phyloP scores from a whole-genome alignment of 805 yeast species.

The Vanderwaltozyma tropicalis region DNA sequence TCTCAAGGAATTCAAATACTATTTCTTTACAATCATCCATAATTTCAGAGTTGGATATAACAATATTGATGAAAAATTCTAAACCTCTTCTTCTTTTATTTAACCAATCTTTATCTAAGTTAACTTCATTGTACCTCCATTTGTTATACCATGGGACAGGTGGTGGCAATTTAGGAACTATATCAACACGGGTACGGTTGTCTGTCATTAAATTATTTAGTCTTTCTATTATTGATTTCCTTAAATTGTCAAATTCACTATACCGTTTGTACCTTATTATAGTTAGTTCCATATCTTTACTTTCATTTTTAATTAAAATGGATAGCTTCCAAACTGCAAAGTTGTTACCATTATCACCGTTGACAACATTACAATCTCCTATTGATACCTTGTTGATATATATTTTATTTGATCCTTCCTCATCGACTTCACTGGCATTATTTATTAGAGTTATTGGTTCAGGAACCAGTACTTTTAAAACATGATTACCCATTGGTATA shows the following conservation, averaged over 20 bases:
- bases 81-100: slow-evolving; percentile 46
- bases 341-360: slow-evolving; percentile 17
- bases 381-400: slow-evolving; percentile 10
- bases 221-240: slow-evolving; percentile 28
- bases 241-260: slow-evolving; percentile 48
- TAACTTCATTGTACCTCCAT: slow-evolving; percentile 22
- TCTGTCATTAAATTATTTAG: slow-evolving; percentile 13
- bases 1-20: neutral
- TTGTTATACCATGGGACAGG: slow-evolving; percentile 32
- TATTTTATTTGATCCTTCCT: neutral
- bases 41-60: neutral
- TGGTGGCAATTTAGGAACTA: slow-evolving; percentile 44
- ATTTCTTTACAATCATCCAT: neutral
- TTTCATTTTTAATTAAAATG: slow-evolving; percentile 7
- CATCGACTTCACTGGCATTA: slow-evolving; percentile 7
- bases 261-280: slow-evolving; percentile 49
- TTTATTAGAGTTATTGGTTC: slow-evolving; percentile 21
- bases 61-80: slow-evolving; percentile 47
- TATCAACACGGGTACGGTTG: too few relatives aligned
- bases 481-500: neutral
- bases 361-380: slow-evolving; percentile 21
- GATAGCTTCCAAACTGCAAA: slow-evolving; percentile 26
- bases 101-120: slow-evolving; percentile 37
- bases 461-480: slow-evolving; percentile 11
- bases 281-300: neutral